Evolutionary conservation across 2,329 filamentous ascomycete genomes (phyloP).

Genomic region (Colletotrichum limetticola): DNA sequence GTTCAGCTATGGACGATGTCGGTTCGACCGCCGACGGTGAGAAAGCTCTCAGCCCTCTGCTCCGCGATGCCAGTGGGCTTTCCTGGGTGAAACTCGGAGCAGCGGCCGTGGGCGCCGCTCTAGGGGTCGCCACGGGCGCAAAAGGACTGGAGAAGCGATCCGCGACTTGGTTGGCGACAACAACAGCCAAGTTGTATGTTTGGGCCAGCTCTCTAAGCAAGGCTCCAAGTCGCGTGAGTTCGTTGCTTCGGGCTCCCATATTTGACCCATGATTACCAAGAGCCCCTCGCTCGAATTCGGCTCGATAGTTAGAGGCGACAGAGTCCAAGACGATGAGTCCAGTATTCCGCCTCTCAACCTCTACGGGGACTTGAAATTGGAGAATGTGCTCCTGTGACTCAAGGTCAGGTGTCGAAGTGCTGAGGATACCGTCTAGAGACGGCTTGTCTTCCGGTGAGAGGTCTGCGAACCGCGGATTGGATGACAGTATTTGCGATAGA

Average conservation of each 20-base stretch:
- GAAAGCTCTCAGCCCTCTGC: constrained; percentile 42
- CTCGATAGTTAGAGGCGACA: constrained; percentile 94
- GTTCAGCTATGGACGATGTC: constrained; percentile 51
- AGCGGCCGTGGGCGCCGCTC: constrained; percentile 36
- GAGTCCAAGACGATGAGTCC: constrained; percentile 90
- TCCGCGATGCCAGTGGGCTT: constrained; percentile 62
- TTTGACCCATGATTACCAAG: constrained; percentile 58
- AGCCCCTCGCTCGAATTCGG: constrained; percentile 78
- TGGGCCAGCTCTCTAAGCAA: constrained; percentile 81
- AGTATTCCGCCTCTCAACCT: constrained; percentile 78
- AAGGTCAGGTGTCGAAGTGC: constrained; percentile 86
- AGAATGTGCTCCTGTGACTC: constrained; percentile 97
- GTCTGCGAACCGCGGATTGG: constrained; percentile 68
- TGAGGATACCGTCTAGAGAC: constrained; percentile 80
- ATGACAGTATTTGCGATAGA: constrained; percentile 79
- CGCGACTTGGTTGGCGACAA: constrained; percentile 95
- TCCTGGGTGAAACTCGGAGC: constrained; percentile 48
- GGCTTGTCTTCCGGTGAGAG: constrained; percentile 51
- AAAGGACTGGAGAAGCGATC: constrained; percentile 74
- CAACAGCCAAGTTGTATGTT: constrained; percentile 80
- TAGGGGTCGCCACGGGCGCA: constrained; percentile 36
- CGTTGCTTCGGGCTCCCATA: constrained; percentile 80
- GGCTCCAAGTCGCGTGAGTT: constrained; percentile 81
- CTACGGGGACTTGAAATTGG: constrained; percentile 89
- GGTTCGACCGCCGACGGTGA: constrained; percentile 44